Evolutionary conservation across 345 rosid species (phyloP), one percentile per base, ranked within the genome.

Genomic region (Mallotus nudiflorus): DNA sequence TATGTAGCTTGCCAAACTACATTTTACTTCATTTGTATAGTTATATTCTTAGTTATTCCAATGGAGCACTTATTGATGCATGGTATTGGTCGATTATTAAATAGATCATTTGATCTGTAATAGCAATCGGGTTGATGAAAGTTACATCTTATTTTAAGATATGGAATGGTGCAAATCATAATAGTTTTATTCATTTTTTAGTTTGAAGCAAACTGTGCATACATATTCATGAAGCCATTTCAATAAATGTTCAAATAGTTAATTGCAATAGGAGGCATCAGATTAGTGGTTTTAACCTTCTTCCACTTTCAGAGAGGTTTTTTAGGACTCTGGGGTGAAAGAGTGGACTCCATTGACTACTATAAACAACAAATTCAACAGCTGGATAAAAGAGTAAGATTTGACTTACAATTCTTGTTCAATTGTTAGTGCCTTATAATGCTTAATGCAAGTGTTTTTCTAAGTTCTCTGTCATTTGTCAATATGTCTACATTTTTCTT

Each of bases 281-380:
- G 31, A 61, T 65, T 75, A 79, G 63, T 77, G 28, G 9, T 18
- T 62, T 10, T 39, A 46, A 42, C 67, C 67, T 51, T 71, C 58
- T 72, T 67, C 60, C 19, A 29, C 42, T 66, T 81, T 72, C 92
- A 95, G 99, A 79, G 45, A n/a, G 98, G 98, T 52, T 92, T 86
- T 82, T 80, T 87, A 20, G 97, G 99, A 69, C 88, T 92, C 25
- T 86, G 92, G 84, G 97, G 99, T 46, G 76, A 81, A 68, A 79
- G 29, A 70, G 97, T 95, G 65, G 98, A 92, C 74, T 78, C 94
- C 69, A 85, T 92, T 75, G 94, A 95, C 27, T 90, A 90, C 81
- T 95, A 95, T 79, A 73, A 81, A 42, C 88, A 85, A 10, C 90
- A 81, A 66, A 81, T 89, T 57, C 76, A 82, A 59, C 86, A 79